phyloP scores from a whole-genome alignment of 192 early-diverging fungal species.

The Entophlyctis helioformis region DNA sequence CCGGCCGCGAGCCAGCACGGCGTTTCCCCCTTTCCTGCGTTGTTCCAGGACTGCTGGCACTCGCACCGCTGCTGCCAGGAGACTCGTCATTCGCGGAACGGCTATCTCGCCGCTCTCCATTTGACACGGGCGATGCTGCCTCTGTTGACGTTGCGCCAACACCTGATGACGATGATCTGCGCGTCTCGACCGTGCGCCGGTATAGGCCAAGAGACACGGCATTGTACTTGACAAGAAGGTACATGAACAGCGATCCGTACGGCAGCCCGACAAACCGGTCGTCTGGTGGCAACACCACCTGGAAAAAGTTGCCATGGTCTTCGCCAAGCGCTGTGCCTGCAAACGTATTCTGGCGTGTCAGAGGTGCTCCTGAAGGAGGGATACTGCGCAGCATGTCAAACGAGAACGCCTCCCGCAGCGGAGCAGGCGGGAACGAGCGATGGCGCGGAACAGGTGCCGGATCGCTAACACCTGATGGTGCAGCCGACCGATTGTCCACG shows the following conservation, averaged over 20 bases:
- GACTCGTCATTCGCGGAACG: too few species aligned
- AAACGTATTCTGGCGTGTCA: neutral
- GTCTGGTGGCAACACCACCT: constrained; percentile 40
- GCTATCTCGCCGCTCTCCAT: too few species aligned
- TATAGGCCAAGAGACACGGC: constrained; percentile 57
- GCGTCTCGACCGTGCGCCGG: constrained; percentile 34
- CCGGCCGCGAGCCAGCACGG: too few species aligned
- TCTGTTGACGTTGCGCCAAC: too few species aligned
- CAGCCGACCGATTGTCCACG: constrained; percentile 6
- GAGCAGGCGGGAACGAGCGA: neutral
- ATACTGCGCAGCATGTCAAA: too few species aligned
- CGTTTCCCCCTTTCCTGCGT: too few species aligned
- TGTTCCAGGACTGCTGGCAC: too few species aligned
- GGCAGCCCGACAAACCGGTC: constrained; percentile 20
- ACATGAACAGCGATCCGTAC: constrained; percentile 35
- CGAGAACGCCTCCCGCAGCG: neutral
- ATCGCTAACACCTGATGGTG: neutral
- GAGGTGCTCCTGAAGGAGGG: neutral
- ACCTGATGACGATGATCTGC: too few species aligned
- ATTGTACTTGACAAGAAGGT: constrained; percentile 30
- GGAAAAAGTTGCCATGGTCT: constrained; percentile 22
- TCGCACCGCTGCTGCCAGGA: too few species aligned
- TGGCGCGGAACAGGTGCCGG: neutral
- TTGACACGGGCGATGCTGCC: too few species aligned
- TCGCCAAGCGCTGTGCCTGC: constrained; percentile 11